A percentile compares a stretch with the other conserved stretches of the same genome.
Conservation (phyloP, 2,329 filamentous ascomycete species). For the Taxawa tesnikishii region DNA sequence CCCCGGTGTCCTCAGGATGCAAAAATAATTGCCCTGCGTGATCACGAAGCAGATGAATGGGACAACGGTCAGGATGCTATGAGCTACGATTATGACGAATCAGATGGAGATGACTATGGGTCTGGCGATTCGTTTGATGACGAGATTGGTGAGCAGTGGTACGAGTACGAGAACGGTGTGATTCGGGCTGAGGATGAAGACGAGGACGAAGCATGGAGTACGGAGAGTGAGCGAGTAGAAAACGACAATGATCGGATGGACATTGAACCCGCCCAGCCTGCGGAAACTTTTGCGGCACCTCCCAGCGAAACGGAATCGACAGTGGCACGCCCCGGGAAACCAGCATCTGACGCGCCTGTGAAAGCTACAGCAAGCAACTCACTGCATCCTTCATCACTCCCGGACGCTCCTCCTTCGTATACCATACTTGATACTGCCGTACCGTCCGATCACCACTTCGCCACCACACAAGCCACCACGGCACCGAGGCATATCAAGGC, state of each 20-base stretch:
- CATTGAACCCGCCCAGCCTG: neutral
- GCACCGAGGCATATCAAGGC: conserved; percentile 32
- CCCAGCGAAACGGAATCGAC: too few relatives aligned
- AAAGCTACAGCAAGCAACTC: too few relatives aligned
- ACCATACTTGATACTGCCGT: conserved; percentile 27
- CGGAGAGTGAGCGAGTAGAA: conserved; percentile 6
- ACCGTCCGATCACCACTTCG: conserved; percentile 32
- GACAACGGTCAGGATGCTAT: conserved; percentile 19
- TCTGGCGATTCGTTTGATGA: conserved; percentile 2
- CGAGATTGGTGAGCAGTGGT: conserved; percentile 2
- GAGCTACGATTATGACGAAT: conserved; percentile 3
- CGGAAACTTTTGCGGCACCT: too few relatives aligned
- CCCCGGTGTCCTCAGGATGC: too few relatives aligned
- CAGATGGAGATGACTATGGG: neutral
- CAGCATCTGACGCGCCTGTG: too few relatives aligned
- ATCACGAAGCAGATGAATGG: conserved; percentile 30
- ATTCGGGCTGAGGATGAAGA: conserved; percentile 6
- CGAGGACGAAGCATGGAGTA: conserved; percentile 8
- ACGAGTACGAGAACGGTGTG: conserved; percentile 3
- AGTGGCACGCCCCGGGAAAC: too few relatives aligned
- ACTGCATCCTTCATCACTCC: conserved; percentile 1
- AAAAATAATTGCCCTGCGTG: too few relatives aligned
- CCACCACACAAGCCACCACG: conserved; percentile 8
- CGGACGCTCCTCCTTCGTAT: conserved; percentile 6
- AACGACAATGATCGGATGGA: neutral